Evolutionary conservation across 352 stramenopile genomes (phyloP).

Genomic region (Phytophthora podocarpi): DNA sequence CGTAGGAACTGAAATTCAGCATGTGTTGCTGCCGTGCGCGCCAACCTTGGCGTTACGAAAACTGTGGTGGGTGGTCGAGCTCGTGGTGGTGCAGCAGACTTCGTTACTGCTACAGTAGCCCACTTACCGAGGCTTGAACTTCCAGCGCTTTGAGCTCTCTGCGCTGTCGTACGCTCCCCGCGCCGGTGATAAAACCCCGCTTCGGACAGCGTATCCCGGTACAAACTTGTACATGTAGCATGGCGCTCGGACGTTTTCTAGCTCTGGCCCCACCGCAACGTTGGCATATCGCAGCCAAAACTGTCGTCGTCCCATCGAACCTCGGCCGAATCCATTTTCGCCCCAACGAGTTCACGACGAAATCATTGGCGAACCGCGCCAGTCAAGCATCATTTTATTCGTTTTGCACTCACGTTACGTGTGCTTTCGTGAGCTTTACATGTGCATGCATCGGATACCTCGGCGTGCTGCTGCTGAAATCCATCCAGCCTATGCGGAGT

Average conservation of each 20-base stretch:
- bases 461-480: constrained; percentile 6
- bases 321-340: background rate
- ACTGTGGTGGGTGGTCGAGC: background rate
- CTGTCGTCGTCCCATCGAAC: constrained; percentile 9
- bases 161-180: background rate
- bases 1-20: constrained; percentile 5
- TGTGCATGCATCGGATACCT: too few relatives aligned
- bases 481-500: background rate
- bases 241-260: constrained; percentile 16
- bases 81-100: background rate
- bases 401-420: constrained; percentile 4
- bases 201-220: constrained; percentile 26
- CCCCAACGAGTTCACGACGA: constrained; percentile 10
- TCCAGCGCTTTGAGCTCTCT: constrained; percentile 8
- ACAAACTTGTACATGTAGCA: too few relatives aligned
- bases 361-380: constrained; percentile 9
- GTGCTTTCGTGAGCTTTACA: constrained; percentile 2
- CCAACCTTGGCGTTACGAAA: background rate
- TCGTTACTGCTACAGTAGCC: too few relatives aligned
- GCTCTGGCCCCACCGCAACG: background rate
- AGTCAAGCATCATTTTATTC: constrained; percentile 8
- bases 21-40: constrained; percentile 14
- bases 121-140: constrained; percentile 4
- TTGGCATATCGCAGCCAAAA: constrained; percentile 6
- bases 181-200: constrained; percentile 6